Percentiles rank a stretch among this genome's conserved stretches.
These are phyloP conservation scores for Saccharomyces mikatae DNA, from an alignment of 805 yeast genomes.

Conservation along the genomic window DNA sequence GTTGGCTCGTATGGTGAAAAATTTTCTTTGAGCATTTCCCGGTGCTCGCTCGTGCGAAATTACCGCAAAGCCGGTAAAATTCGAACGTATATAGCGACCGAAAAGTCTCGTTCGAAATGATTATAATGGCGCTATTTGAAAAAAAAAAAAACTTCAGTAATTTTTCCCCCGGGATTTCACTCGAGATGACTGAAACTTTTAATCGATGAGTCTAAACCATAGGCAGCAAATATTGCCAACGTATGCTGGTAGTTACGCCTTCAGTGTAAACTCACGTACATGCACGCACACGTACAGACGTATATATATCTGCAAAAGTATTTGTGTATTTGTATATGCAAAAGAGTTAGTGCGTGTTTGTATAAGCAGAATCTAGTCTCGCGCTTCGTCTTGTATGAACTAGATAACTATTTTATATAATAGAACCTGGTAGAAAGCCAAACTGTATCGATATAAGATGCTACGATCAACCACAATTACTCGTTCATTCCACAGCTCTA, in stretches of 20 bases:
- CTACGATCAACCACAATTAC: slow-evolving; percentile 12
- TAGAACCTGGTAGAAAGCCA: background rate
- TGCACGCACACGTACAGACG: background rate
- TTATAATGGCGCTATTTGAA: background rate
- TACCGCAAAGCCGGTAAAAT: background rate
- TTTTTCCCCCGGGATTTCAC: background rate
- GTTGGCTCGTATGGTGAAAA: background rate
- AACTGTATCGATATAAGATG: slow-evolving; percentile 9
- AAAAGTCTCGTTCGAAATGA: background rate
- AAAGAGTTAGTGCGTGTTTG: background rate
- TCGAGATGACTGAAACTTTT: background rate
- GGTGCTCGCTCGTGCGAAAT: background rate
- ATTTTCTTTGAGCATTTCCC: background rate
- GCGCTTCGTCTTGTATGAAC: background rate
- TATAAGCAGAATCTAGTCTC: background rate
- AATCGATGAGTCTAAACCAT: background rate
- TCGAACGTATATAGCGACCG: background rate
- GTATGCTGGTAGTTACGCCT: background rate
- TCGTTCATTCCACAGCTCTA: slow-evolving; percentile 16
- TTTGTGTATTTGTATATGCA: background rate
- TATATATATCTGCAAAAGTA: background rate
- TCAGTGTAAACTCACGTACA: background rate
- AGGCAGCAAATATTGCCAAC: background rate
- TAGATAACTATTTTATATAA: background rate
- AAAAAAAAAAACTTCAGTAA: background rate